Base-by-base conservation (phyloP, 75 land plant species). In the Sequoiadendron giganteum region DNA sequence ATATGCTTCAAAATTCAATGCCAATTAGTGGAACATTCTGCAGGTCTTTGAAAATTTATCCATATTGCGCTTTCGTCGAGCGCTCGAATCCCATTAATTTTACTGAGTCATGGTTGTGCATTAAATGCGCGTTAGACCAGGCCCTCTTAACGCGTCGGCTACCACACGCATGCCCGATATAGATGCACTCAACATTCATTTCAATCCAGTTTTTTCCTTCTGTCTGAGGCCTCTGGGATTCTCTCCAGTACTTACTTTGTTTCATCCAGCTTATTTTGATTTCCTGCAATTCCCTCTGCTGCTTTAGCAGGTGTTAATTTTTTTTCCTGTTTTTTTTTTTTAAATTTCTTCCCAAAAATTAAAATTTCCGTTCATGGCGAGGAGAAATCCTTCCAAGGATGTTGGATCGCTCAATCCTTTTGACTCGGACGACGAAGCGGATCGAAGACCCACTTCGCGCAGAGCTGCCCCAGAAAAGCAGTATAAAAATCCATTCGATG, bases 351-450 rank as follows among this genome's bases (percentile, higher is more conserved):
- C 34, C 38, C 14, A 75, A 34, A 75, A 75, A 3, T 32, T 75
- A 14, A 13, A 52, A 52, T 13, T 14, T 15, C 55, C 38, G 56
- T n/a, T 42, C 13, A 85, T 85, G 86, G 65, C 86, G 85, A 84
- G 85, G 49, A 85, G 86, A 55, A 82, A n/a, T 10, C 38, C 38
- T 75, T 75, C 77, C 4, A 75, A 75, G 77, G 65, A 30, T 34
- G 10, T 5, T 36, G 68, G 65, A 1, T 81, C 38, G 7, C 43
- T 36, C 36, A 89, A 89, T 88, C 90, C 90, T n/a, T 89, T 89
- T 54, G 90, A 89, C 25, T 85, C 86, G 32, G 88, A 81, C 34
- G 90, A 87, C 19, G 90, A 89, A 42, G 36, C 88, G 15, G 38
- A 89, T 10, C 77, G 28, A n/a, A 21, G 32, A 45, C 58, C 5